Evolutionary conservation across 352 stramenopile species (phyloP), one percentile per base, ranked within the genome.

Genomic region (Paralagenidium karlingii): DNA sequence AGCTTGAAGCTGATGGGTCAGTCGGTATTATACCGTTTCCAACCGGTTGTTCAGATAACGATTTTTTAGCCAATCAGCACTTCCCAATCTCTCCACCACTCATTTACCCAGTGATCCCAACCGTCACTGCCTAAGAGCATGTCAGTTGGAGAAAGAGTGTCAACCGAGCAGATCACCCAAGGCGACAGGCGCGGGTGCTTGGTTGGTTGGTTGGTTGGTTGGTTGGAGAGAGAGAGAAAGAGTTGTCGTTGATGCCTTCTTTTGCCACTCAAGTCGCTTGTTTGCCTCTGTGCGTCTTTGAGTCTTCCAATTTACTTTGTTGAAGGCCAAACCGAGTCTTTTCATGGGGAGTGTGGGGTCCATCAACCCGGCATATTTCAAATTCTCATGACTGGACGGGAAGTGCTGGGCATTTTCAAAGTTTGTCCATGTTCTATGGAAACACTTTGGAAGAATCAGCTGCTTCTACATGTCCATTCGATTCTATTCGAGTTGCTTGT

Each of bases 371-470:
- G 55, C 51, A 29, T 44, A n/a, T n/a, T n/a, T n/a, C n/a, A n/a
- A 34, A 60, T 49, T 55, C 46, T 54, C 51, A 33, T 36, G 34
- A 20, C 40, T 29, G 12, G 33, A 20, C 38, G 31, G 37, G 51
- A 55, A 50, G 45, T 42, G 51, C 51, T 60, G 51, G 51, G 51
- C 51, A 60, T 36, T 55, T 37, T 60, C 26, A 27, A 28, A 55
- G 51, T 60, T 34, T 55, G 51, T 55, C 51, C 40, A 47, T 37
- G 51, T 45, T 60, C 45, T 49, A 55, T 47, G 40, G 37, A 47
- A 33, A 49, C 51, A 47, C 51, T 55, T 46, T 40, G 51, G 49
- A 47, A 55, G 51, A 60, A 60, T 60, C 51, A 60, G 51, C 51
- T n/a, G 52, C 55, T 50, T 60, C 51, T 33, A 60, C 51, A 60